Evolutionary conservation across 202 grass and related monocot genomes (phyloP), one percentile per base, ranked within the genome.

Genomic region (Panicum hallii): DNA sequence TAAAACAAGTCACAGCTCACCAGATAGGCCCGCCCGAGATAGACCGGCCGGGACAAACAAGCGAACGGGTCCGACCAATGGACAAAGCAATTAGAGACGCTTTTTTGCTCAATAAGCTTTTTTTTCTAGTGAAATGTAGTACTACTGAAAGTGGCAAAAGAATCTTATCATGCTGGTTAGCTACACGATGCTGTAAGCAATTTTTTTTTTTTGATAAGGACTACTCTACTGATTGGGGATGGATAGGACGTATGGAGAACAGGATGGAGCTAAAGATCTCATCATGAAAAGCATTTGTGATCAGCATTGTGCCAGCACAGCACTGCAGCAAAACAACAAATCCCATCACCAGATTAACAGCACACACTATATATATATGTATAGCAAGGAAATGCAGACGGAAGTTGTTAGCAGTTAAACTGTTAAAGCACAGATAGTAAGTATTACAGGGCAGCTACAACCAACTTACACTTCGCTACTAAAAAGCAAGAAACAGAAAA

Each of bases 391-490:
- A 32, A 11, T 20, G 15, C 22, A 13, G 32, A 26, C 15, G 10
- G 42, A 54, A 40, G 3, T 19, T 61, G 84, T 79, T 64, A 70
- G 80, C 17, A 55, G 84, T 83, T 62, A 68, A 81, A 70, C 22
- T 34, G 79, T 76, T 45, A 52, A 78, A 74, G 8, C 79, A 79
- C 53, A 48, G 74, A 70, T 36, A 79, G 61, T 78, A 72, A 79
- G 68, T 78, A 72, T 40, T 75, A 73, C 56, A 55, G 20, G 54
- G 54, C 60, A 74, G 20, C 60, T 70, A 79, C 79, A 28, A 69
- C 70, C 77, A 91, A 85, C 81, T 84, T 72, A 88, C 89, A 91
- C 38, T 87, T 71, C 19, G 44, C 53, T 55, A 77, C 70, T 23
- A 64, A 44, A 58, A 38, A 76, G 72, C 55, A 81, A 63, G 11